A percentile compares a stretch with the other conserved stretches of the same genome.
Evolutionary conservation across 1,284 basidiomycete species (phyloP).

Genomic region (Tilletia horrida): DNA sequence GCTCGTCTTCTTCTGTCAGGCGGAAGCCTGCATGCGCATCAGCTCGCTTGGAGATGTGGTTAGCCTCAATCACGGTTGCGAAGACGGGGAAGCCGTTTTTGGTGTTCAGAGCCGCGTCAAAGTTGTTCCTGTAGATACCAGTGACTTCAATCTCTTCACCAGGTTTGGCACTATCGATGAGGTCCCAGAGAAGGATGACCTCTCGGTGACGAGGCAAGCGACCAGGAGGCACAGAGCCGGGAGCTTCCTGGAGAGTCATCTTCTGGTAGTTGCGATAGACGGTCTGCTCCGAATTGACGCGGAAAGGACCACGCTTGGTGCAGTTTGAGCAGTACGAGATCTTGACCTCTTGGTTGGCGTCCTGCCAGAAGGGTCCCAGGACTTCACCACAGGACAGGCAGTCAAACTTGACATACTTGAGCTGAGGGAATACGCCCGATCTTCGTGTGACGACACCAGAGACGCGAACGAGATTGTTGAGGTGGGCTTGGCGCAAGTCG

Average conservation of each 20-base stretch:
- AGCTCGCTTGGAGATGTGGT: slow-evolving; percentile 85
- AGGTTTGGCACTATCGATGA: slow-evolving; percentile 95
- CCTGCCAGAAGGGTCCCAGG: slow-evolving; percentile 95
- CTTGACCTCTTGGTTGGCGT: slow-evolving; percentile 87
- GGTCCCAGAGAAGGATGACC: slow-evolving; percentile 92
- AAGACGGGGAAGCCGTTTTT: slow-evolving; percentile 99
- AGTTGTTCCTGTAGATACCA: slow-evolving; percentile 97
- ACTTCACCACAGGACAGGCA: slow-evolving; percentile 77
- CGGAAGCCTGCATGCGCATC: slow-evolving; percentile 88
- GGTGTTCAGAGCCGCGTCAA: slow-evolving; percentile 93
- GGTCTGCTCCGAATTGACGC: slow-evolving; percentile 97
- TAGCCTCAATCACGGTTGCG: slow-evolving; percentile 95
- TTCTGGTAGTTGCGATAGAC: slow-evolving; percentile 99
- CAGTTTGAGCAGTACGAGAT: slow-evolving; percentile 83
- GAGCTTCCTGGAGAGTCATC: slow-evolving; percentile 96
- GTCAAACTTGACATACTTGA: slow-evolving; percentile 99
- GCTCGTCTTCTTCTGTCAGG: slow-evolving; percentile 93
- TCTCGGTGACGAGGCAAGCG: slow-evolving; percentile 93
- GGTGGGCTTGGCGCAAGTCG: slow-evolving; percentile 83
- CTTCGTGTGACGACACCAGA: slow-evolving; percentile 95
- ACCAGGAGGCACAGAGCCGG: slow-evolving; percentile 95
- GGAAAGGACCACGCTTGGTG: slow-evolving; percentile 88
- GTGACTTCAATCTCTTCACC: slow-evolving; percentile 93
- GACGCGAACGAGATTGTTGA: slow-evolving; percentile 93
- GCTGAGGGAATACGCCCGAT: slow-evolving; percentile 93